A percentile compares a stretch with the other conserved stretches of the same genome.
These are phyloP conservation scores for Ziziphus jujuba DNA, from an alignment of 306 rosid species.

Conservation along the genomic window DNA sequence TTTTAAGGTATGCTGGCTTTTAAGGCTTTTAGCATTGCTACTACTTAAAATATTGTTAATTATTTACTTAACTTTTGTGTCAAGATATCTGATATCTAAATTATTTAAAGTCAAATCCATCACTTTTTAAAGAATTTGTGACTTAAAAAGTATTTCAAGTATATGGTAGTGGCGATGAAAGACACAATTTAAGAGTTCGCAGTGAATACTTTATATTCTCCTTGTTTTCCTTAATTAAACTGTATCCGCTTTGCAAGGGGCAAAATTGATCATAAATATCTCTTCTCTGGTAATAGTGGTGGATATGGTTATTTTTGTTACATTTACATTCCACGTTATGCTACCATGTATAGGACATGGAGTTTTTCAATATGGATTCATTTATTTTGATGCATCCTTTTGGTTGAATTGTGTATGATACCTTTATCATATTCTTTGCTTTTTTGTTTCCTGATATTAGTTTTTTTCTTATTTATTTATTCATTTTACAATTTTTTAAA, in stretches of 20 bases:
- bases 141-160: neutral
- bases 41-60: neutral
- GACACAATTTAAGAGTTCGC: neutral
- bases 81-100: neutral
- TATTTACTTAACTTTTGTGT: slow-evolving; percentile 5
- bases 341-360: neutral
- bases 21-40: no score
- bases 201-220: neutral
- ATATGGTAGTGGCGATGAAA: no score
- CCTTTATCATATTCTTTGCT: neutral
- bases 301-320: neutral
- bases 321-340: neutral
- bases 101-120: neutral
- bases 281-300: neutral
- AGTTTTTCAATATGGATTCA: neutral
- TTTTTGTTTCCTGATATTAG: slow-evolving; percentile 2
- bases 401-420: neutral
- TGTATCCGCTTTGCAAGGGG: neutral
- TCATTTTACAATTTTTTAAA: slow-evolving; percentile 16
- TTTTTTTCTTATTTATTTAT: slow-evolving; percentile 1
- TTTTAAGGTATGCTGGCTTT: slow-evolving; percentile 59
- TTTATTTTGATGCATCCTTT: neutral
- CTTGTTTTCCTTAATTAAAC: neutral
- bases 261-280: neutral
- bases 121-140: neutral